A percentile compares a stretch with the other conserved stretches of the same genome.
Evolutionary conservation across 306 rosid species (phyloP).

Genomic region (Cicer arietinum): DNA sequence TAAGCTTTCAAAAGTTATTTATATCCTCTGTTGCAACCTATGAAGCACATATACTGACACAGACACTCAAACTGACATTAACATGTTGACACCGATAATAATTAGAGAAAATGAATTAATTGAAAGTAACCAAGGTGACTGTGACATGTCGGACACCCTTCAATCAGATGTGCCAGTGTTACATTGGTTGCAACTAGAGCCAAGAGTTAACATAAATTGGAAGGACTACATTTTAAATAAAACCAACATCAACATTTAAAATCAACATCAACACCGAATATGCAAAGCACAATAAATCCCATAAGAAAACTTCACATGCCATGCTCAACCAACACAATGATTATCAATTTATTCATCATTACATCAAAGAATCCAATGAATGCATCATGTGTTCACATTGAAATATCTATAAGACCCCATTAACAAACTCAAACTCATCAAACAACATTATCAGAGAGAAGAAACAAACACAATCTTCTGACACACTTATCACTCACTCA

Average conservation of each 20-base stretch:
- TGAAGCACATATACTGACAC: too few species aligned
- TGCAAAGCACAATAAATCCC: background rate
- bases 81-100: too few species aligned
- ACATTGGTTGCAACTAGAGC: background rate
- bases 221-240: background rate
- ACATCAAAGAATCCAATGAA: conserved; percentile 8
- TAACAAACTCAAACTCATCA: background rate
- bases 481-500: conserved; percentile 2
- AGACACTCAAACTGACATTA: too few species aligned
- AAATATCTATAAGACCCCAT: background rate
- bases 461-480: background rate
- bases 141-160: too few species aligned
- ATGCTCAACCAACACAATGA: background rate
- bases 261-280: background rate
- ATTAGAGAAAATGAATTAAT: too few species aligned
- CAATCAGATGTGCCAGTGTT: too few species aligned
- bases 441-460: conserved; percentile 15
- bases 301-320: conserved; percentile 3
- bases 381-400: conserved; percentile 5
- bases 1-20: background rate
- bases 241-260: background rate
- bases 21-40: conserved; percentile 1
- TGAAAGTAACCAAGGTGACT: too few species aligned
- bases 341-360: background rate
- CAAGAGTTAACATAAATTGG: background rate